Evolutionary conservation across 768 basidiomycete species (phyloP).

Genomic region (Boletellus sp.): DNA sequence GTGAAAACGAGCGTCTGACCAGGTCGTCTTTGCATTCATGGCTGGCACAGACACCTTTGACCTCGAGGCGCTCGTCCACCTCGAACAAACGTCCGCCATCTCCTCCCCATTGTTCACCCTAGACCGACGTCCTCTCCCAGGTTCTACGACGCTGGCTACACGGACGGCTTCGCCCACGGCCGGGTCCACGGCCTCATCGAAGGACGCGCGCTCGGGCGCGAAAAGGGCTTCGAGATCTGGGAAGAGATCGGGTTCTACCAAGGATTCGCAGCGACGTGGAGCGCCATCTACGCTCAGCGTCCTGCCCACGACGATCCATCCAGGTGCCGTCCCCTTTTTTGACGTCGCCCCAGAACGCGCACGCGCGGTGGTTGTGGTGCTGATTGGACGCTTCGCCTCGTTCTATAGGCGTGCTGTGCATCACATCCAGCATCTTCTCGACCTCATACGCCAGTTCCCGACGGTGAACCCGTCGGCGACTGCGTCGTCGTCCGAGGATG

Average conservation of each 20-base stretch:
- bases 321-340: not conserved
- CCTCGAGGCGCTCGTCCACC: constrained; percentile 54
- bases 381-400: not conserved
- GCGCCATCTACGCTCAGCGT: constrained; percentile 43
- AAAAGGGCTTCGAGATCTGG: constrained; percentile 95
- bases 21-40: not conserved
- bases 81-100: constrained; percentile 57
- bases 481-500: constrained; percentile 33
- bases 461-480: constrained; percentile 58
- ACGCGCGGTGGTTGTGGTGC: too few species aligned
- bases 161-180: constrained; percentile 80
- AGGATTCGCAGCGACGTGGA: constrained; percentile 77
- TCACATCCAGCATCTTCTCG: constrained; percentile 68
- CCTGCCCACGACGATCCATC: constrained; percentile 45
- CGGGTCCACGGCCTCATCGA: constrained; percentile 87
- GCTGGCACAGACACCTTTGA: constrained; percentile 29
- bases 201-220: constrained; percentile 81
- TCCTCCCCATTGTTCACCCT: not conserved
- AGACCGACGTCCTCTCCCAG: constrained; percentile 33
- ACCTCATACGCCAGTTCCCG: constrained; percentile 74
- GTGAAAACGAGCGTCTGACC: too few species aligned
- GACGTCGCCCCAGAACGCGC: too few species aligned
- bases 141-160: constrained; percentile 77
- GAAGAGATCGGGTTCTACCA: constrained; percentile 95
- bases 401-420: constrained; percentile 49